These are phyloP conservation scores for Aspergillus steynii DNA, from an alignment of 495 filamentous ascomycete species.

Conservation along the genomic window DNA sequence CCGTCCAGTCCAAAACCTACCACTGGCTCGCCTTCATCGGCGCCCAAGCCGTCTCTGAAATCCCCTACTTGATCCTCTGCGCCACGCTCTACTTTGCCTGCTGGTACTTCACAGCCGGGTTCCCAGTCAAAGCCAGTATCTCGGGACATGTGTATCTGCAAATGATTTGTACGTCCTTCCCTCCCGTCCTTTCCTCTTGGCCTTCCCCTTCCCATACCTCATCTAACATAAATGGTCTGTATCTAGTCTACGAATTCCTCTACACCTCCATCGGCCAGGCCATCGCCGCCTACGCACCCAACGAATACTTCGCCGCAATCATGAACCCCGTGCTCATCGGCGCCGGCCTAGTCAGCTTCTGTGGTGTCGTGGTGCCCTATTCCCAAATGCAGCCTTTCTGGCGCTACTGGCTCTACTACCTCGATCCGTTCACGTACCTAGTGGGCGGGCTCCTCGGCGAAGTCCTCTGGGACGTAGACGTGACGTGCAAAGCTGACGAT, in stretches of 20 bases:
- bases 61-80: constrained; percentile 60
- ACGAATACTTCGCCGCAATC: constrained; percentile 53
- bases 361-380: constrained; percentile 56
- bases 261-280: constrained; percentile 47
- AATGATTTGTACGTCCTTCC: constrained; percentile 42
- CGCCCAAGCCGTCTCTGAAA: constrained; percentile 53
- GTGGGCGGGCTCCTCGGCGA: constrained; percentile 50
- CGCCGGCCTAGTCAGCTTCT: constrained; percentile 53
- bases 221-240: no score
- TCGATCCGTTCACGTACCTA: constrained; percentile 57
- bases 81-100: constrained; percentile 58
- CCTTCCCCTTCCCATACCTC: no score
- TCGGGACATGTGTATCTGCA: constrained; percentile 49
- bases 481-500: constrained; percentile 59
- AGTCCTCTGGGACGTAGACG: constrained; percentile 44
- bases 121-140: constrained; percentile 41
- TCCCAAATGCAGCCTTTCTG: constrained; percentile 53
- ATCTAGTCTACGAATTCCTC: constrained; percentile 48
- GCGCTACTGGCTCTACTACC: constrained; percentile 61
- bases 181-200: background rate
- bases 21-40: constrained; percentile 47
- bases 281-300: constrained; percentile 57
- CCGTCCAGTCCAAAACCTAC: constrained; percentile 62
- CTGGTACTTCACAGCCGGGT: constrained; percentile 60
- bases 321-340: constrained; percentile 54